Evolutionary conservation across 2,329 filamentous ascomycete species (phyloP), one percentile per base, ranked within the genome.

Genomic region (Celoporthe dispersa): DNA sequence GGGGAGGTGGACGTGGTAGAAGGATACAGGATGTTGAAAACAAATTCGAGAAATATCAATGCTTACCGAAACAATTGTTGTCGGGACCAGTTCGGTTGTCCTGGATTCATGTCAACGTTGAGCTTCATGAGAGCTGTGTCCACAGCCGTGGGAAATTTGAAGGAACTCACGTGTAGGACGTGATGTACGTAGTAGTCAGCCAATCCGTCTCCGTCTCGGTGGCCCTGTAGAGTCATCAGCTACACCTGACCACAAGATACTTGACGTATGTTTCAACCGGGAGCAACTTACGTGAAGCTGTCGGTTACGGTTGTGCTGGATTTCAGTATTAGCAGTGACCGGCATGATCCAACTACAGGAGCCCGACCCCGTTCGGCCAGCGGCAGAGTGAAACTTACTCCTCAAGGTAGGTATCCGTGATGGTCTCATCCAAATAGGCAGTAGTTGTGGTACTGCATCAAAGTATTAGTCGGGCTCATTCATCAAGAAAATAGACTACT

Each of bases 41-140:
- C 9, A 55, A 57, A 28, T 53, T 9, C 12, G 16, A 37, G 33
- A 35, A 16, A 12, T 11, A 0, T 31, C n/a, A 5, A 35, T 37
- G 35, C 71, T 67, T 51, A 73, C 72, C 61, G 68, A 68, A 64
- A 69, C 57, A 14, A 73, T 12, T 2, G 68, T 73, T 14, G 69
- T 73, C 5, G 66, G 61, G 12, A 67, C 67, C 16, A 66, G 39
- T 8, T 67, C 59, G 31, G 71, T 73, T 11, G 69, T 70, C 22
- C 71, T 73, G n/a, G 11, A 11, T 16, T 31, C 28, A 7, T 19
- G 31, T 71, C 55, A 72, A 69, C 37, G 35, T 7, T 19, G 19
- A 19, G 51, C 3, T 31, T 51, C 22, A 28, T 16, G 11, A n/a
- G 9, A 37, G 19, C 8, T 9, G 41, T 19, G 28, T 44, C 22